These are phyloP conservation scores for Penicillium verhagenii DNA, from an alignment of 495 filamentous ascomycete genomes.

Conservation along the genomic window DNA sequence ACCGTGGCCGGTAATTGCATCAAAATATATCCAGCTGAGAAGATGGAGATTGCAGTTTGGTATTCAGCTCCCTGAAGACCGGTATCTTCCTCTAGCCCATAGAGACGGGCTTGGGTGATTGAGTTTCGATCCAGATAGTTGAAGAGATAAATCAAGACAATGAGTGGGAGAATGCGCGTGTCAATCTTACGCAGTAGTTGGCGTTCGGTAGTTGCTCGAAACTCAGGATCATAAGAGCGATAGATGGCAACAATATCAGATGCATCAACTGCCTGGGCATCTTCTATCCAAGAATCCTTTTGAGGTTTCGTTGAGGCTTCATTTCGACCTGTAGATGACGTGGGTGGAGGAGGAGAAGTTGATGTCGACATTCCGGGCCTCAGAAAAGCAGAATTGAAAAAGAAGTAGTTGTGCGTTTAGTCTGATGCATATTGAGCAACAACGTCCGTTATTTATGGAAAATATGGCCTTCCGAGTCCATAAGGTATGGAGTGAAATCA, in stretches of 20 bases:
- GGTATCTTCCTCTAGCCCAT: conserved; percentile 52
- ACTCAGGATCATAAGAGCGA: conserved; percentile 17
- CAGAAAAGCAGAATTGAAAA: too few species aligned
- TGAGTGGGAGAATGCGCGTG: conserved; percentile 57
- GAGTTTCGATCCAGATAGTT: conserved; percentile 78
- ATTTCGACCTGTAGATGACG: neutral
- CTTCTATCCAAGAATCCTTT: conserved; percentile 12
- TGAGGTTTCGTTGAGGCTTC: neutral
- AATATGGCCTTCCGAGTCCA: neutral
- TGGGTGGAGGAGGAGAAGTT: neutral
- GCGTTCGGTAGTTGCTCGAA: conserved; percentile 43
- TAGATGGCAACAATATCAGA: conserved; percentile 12
- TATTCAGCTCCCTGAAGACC: conserved; percentile 49
- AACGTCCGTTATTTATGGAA: neutral
- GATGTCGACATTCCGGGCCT: neutral
- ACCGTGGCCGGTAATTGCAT: conserved; percentile 39
- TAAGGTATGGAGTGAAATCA: neutral
- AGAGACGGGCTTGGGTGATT: conserved; percentile 43
- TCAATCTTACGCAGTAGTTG: conserved; percentile 64
- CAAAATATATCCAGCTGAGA: conserved; percentile 69
- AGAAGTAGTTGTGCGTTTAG: too few species aligned
- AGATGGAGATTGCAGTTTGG: conserved; percentile 61
- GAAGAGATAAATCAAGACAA: conserved; percentile 73
- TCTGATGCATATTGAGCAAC: neutral
- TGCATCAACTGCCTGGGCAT: neutral